phyloP scores from a whole-genome alignment of 2,329 filamentous ascomycete species.

The Parascedosporium putredinis region DNA sequence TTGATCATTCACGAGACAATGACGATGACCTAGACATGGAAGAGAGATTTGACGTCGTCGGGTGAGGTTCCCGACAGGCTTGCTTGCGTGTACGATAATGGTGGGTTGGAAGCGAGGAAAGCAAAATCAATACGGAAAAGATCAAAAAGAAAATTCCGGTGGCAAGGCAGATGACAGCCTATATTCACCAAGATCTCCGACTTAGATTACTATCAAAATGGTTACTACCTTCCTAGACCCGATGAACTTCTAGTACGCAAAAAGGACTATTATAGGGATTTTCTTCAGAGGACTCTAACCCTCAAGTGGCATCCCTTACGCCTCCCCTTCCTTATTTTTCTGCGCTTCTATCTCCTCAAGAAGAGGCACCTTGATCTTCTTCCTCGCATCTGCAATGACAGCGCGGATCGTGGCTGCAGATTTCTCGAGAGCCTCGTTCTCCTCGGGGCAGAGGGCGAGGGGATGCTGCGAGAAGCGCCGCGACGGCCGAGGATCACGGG shows the following conservation, averaged over 20 bases:
- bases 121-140: too few species aligned
- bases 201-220: too few species aligned
- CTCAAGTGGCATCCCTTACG: not conserved
- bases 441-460: not conserved
- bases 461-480: conserved; percentile 4
- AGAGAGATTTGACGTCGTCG: conserved; percentile 23
- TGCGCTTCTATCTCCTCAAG: too few species aligned
- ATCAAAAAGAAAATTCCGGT: too few species aligned
- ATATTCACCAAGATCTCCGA: too few species aligned
- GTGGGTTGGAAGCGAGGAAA: not conserved
- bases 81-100: not conserved
- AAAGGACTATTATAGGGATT: too few species aligned
- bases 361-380: conserved; percentile 1
- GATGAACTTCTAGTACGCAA: too few species aligned
- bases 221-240: too few species aligned
- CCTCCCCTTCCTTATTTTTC: not conserved
- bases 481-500: conserved; percentile 6
- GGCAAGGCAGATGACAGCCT: too few species aligned
- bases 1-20: not conserved
- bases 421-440: not conserved
- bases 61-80: conserved; percentile 1
- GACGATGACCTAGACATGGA: conserved; percentile 21
- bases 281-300: too few species aligned
- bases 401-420: conserved; percentile 3
- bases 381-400: conserved; percentile 7